Evolutionary conservation across 148 eudicot genomes (phyloP).

Genomic region (Fagopyrum tataricum): DNA sequence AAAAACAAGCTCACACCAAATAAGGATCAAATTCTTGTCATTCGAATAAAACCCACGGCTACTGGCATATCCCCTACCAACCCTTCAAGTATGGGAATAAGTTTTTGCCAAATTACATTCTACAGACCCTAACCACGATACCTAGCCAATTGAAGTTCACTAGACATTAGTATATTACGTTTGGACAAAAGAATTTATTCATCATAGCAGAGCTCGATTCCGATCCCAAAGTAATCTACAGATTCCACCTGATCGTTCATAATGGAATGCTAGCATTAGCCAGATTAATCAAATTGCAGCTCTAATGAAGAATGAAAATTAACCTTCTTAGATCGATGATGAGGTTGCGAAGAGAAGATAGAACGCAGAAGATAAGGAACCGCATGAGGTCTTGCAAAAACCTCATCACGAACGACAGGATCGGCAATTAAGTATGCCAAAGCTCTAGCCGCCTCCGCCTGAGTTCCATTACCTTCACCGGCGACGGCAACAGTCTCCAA

Average conservation of each 20-base stretch:
- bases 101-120: neutral
- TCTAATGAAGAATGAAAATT: neutral
- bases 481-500: constrained; percentile 47
- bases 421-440: constrained; percentile 91
- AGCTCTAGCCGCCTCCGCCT: constrained; percentile 92
- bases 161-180: neutral
- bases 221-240: neutral
- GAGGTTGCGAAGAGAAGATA: constrained; percentile 77
- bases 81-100: neutral
- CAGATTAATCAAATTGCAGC: neutral
- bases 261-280: neutral
- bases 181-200: neutral
- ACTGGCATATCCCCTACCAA: too few species aligned
- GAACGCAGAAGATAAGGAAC: constrained; percentile 67
- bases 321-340: constrained; percentile 58
- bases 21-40: neutral
- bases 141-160: neutral
- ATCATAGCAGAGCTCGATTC: neutral
- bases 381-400: constrained; percentile 63
- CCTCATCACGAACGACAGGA: constrained; percentile 50
- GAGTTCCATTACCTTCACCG: constrained; percentile 45
- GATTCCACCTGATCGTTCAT: constrained; percentile 5
- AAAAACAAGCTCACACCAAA: neutral
- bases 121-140: neutral
- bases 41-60: neutral